Percentiles rank a stretch among this genome's conserved stretches.
phyloP scores from a whole-genome alignment of 306 rosid species.

The Quercus ilex region DNA sequence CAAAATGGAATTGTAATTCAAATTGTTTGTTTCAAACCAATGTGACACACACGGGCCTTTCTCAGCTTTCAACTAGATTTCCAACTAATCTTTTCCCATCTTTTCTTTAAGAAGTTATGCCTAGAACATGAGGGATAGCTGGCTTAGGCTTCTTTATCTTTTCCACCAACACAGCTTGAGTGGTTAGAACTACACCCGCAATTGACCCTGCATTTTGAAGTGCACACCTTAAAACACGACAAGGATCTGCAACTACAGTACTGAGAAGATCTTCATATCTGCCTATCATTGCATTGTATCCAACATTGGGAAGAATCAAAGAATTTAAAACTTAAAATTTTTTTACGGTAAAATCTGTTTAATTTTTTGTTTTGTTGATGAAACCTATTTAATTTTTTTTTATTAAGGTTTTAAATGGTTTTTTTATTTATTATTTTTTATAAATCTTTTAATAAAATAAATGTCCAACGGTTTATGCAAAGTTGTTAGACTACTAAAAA shows the following conservation, averaged over 20 bases:
- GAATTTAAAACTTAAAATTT: too few species aligned
- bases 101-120: constrained; percentile 52
- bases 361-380: too few species aligned
- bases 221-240: constrained; percentile 86
- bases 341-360: too few species aligned
- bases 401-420: too few species aligned
- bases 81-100: neutral
- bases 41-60: neutral
- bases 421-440: too few species aligned
- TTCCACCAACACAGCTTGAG: constrained; percentile 49
- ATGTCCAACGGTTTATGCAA: too few species aligned
- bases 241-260: constrained; percentile 83
- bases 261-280: constrained; percentile 79
- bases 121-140: constrained; percentile 61
- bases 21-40: neutral
- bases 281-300: constrained; percentile 83
- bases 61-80: constrained; percentile 3
- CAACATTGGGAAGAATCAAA: constrained; percentile 6
- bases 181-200: constrained; percentile 41
- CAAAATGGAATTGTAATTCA: neutral
- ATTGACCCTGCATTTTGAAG: constrained; percentile 84
- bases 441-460: too few species aligned
- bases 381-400: too few species aligned
- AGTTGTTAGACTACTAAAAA: too few species aligned
- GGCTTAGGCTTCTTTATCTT: constrained; percentile 63